Base-by-base conservation (phyloP, 192 early-diverging fungal genomes). In the Backusella westeae region DNA sequence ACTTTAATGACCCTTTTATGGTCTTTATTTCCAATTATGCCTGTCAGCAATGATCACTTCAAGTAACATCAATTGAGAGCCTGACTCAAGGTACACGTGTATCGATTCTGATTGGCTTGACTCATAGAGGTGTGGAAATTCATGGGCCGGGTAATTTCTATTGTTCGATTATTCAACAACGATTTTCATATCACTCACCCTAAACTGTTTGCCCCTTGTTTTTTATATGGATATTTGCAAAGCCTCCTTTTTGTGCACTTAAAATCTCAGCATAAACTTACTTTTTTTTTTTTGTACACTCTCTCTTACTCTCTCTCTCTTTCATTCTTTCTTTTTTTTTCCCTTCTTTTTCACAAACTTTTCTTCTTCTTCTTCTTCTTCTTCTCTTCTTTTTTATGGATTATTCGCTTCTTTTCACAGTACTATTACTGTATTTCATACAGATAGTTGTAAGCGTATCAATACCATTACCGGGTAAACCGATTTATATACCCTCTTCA, bases 381-480 rank as follows among this genome's bases (percentile, higher is more conserved):
- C 10, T 71, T 10, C 21, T 17, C 34, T 21, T 32, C 6, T 38
- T 35, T 36, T 59, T 29, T 59, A 59, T 59, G 56, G 9, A 12
- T 26, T 59, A 29, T 26, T 26, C 23, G 56, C 23, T 59, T 59
- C 1, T 59, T 59, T 26, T 29, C 56, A 59, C 56, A 4, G 19
- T 59, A 59, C 53, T 23, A 23, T 26, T 63, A 63, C 56, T 63
- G 56, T 63, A 9, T 63, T 63, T 63, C n/a, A 63, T 63, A 29
- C 23, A 63, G 56, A 15, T 63, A 63, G 56, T 29, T 14, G 26
- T 14, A 2, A 26, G 56, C 26, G 26, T 63, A 63, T 26, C 56
- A 63, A 63, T 63, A 14, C 56, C 56, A 63, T 63, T 63, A 63
- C 56, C 23, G 49, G 71, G 34, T 34, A 72, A 52, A 46, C 71